These are phyloP conservation scores for Colletotrichum aenigma DNA, from an alignment of 2,329 filamentous ascomycete species.

Conservation along the genomic window DNA sequence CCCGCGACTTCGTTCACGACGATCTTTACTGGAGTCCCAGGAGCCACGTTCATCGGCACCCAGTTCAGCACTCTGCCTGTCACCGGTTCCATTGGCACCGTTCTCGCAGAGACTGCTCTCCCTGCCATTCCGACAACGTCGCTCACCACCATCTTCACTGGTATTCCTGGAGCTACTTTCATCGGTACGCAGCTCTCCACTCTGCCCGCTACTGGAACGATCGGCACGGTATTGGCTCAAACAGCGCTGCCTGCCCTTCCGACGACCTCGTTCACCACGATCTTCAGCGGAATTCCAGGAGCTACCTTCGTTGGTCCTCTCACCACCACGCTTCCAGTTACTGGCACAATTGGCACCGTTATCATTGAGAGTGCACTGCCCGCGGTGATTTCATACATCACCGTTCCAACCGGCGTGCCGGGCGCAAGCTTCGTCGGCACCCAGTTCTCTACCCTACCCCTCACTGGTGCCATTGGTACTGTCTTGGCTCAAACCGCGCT, in stretches of 20 bases:
- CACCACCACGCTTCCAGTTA: neutral
- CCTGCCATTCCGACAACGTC: neutral
- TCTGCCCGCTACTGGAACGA: neutral
- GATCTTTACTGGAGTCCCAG: neutral
- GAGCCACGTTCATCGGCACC: neutral
- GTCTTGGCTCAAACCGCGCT: neutral
- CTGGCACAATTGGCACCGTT: neutral
- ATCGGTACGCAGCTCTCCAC: neutral
- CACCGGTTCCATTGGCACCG: neutral
- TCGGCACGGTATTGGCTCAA: neutral
- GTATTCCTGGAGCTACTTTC: neutral
- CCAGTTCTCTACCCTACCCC: neutral
- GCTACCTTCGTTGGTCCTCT: neutral
- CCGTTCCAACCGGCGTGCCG: neutral
- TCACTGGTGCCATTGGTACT: neutral
- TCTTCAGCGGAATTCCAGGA: neutral
- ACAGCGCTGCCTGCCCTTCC: neutral
- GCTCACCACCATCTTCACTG: conserved; percentile 1
- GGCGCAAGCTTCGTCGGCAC: neutral
- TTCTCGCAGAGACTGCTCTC: neutral
- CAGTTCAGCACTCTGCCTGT: neutral
- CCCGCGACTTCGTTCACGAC: neutral
- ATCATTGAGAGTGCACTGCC: neutral
- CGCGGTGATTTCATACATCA: neutral
- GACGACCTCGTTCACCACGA: neutral